A percentile compares a stretch with the other conserved stretches of the same genome.
Evolutionary conservation across 2,329 filamentous ascomycete genomes (phyloP).

Genomic region (Venturiaceae sp.): DNA sequence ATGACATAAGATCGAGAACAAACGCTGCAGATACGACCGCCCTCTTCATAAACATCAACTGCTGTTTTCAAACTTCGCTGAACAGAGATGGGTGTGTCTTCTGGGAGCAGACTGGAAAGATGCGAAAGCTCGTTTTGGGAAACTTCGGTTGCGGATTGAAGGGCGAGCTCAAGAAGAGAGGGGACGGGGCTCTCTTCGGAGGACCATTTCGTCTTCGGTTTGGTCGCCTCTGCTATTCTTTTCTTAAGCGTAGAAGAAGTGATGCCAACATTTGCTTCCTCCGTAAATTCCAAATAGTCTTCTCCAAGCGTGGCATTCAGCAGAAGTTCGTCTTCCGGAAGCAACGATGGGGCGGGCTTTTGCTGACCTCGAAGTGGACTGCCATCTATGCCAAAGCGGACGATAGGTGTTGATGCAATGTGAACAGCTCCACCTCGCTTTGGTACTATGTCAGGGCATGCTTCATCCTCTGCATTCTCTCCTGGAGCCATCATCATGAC

Average conservation of each 20-base stretch:
- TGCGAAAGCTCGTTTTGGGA: conserved; percentile 15
- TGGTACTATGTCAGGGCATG: neutral
- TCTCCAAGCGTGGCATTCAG: neutral
- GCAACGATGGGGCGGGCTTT: neutral
- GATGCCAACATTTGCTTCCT: neutral
- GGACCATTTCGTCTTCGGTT: no score
- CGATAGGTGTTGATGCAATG: neutral
- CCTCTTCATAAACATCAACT: conserved; percentile 9
- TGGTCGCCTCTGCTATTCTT: no score
- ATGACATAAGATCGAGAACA: conserved; percentile 15
- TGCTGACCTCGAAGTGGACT: neutral
- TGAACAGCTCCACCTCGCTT: neutral
- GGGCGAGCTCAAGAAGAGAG: conserved; percentile 25
- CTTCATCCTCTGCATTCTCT: neutral
- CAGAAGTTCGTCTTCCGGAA: neutral
- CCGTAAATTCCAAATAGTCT: neutral
- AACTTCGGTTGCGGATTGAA: conserved; percentile 14
- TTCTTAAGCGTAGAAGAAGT: neutral
- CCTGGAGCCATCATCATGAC: neutral
- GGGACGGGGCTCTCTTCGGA: conserved; percentile 14
- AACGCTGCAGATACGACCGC: conserved; percentile 20
- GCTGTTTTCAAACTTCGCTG: conserved; percentile 14
- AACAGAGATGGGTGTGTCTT: conserved; percentile 12
- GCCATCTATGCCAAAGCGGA: neutral
- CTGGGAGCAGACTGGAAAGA: conserved; percentile 14